Base-by-base conservation (phyloP, 352 stramenopile species). In the Paralagenidium karlingii region DNA sequence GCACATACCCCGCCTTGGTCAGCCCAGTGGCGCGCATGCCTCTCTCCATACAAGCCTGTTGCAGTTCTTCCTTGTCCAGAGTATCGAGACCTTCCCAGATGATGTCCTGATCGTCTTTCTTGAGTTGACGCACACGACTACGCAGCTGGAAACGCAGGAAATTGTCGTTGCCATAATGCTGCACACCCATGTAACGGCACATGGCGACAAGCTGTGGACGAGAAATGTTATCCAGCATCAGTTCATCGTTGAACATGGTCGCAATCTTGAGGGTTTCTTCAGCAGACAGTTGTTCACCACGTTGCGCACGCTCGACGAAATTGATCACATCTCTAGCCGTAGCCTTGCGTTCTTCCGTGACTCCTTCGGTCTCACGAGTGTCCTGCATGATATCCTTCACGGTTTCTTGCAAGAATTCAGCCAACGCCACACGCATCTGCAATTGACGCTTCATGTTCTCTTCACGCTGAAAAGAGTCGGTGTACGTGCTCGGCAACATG, bases 21-120 rank as follows among this genome's bases (percentile, higher is more conserved):
- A 99, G 63, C 7, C 94, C 95, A 3, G 84, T 97, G 18, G 88
- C 79, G 34, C 94, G 76, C 96, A 99, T 99, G 24, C 95, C 96
- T 38, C 95, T 84, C 60, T 98, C 95, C 67, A 95, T 87, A 52
- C 94, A 98, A 8, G 94, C 95, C 64, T 89, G 77, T 58, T 93
- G 81, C 1, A 99, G 64, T 63, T 99, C 96, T 55, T 98, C 93
- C 63, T 98, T 98, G 45, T 96, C 96, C 2, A 99, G 74, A 24
- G 80, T 96, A 44, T 97, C 85, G 30, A 99, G 77, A 9, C 96
- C 96, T 75, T 99, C 96, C 88, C 91, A 99, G 43, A 98, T 82
- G 60, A 99, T 99, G 38, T 96, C 80, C 58, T 98, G 90, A 60
- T 99, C 96, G 62, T 99, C 96, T 58, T 98, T 96, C 57, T 96